Evolutionary conservation across 202 grass and related monocot genomes (phyloP).

Genomic region (Musa balbisiana): DNA sequence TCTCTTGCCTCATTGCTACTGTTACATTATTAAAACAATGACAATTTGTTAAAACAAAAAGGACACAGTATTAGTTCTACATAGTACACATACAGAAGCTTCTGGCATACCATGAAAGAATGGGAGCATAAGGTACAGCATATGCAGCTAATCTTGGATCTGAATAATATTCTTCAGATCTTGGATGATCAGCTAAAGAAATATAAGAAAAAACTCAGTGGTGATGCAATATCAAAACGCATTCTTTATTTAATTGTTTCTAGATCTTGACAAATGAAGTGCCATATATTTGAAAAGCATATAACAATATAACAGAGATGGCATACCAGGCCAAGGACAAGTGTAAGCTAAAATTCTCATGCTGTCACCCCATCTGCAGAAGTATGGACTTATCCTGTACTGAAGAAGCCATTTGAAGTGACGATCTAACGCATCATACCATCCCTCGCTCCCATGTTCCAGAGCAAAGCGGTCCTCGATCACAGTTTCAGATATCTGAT

Average conservation of each 20-base stretch:
- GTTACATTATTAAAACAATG: constrained; percentile 23
- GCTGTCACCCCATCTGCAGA: constrained; percentile 98
- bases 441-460: constrained; percentile 79
- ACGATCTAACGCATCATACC: constrained; percentile 77
- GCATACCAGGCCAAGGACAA: constrained; percentile 92
- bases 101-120: constrained; percentile 67
- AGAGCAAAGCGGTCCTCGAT: constrained; percentile 95
- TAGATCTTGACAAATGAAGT: background rate
- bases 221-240: constrained; percentile 15
- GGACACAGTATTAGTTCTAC: background rate
- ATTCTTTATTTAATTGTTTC: background rate
- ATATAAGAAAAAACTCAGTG: constrained; percentile 23
- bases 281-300: background rate
- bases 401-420: constrained; percentile 97
- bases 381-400: constrained; percentile 87
- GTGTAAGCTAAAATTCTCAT: constrained; percentile 96
- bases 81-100: constrained; percentile 1
- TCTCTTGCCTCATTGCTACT: constrained; percentile 71
- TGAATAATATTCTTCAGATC: constrained; percentile 78
- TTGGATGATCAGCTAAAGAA: constrained; percentile 92
- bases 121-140: constrained; percentile 92
- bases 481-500: constrained; percentile 92
- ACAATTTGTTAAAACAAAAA: constrained; percentile 5
- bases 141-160: constrained; percentile 97
- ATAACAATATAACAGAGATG: constrained; percentile 1